These are phyloP conservation scores for Dictyostelium citrinum DNA, from an alignment of 78 protist species.

Conservation along the genomic window DNA sequence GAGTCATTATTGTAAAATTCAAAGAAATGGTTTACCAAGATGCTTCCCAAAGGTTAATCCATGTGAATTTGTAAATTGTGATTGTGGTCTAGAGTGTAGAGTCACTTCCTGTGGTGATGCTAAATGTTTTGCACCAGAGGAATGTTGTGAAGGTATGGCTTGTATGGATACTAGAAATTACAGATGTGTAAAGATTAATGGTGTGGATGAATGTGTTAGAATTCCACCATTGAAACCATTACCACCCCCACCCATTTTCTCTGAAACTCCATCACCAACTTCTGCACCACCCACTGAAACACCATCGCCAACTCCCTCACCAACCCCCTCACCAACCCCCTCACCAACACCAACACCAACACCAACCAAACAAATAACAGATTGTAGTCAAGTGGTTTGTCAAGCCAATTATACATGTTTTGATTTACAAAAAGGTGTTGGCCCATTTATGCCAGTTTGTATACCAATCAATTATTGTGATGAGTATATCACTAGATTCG, in stretches of 20 bases:
- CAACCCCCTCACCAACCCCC: neutral
- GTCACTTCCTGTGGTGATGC: slow-evolving; percentile 1
- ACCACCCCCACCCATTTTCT: neutral
- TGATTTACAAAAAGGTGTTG: neutral
- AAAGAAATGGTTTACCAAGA: slow-evolving; percentile 7
- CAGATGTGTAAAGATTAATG: neutral
- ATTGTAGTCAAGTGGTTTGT: neutral
- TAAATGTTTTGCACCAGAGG: neutral
- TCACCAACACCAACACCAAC: neutral
- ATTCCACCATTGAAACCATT: neutral
- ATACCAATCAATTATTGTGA: neutral
- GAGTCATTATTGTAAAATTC: neutral
- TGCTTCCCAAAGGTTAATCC: neutral
- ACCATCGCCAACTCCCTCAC: neutral
- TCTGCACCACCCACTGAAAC: neutral
- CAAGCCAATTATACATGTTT: neutral
- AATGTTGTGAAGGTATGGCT: neutral
- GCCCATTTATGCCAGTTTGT: neutral
- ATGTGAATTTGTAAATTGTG: neutral
- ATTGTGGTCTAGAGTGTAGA: neutral
- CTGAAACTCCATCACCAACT: neutral
- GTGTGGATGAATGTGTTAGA: neutral
- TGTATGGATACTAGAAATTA: neutral
- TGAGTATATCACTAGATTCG: neutral
- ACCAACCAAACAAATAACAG: neutral